Conservation (phyloP, 2,329 filamentous ascomycete genomes). For the Fusarium nanum region DNA sequence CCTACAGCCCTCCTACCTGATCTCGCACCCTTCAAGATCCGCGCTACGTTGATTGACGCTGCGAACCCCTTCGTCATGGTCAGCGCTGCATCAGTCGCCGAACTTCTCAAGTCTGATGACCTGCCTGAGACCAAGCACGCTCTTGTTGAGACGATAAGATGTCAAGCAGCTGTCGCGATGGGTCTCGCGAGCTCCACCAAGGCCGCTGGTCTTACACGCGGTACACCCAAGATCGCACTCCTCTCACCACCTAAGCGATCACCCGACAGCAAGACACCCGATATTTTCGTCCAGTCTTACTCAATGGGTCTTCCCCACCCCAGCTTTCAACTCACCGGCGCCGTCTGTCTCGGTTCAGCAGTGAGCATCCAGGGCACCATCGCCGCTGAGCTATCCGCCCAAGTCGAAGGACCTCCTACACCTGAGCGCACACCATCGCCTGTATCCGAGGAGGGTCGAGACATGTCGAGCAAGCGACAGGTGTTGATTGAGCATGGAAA, state of each 20-base stretch:
- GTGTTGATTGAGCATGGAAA: constrained; percentile 46
- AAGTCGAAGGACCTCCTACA: constrained; percentile 5
- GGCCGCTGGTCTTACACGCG: constrained; percentile 47
- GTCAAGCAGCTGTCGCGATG: constrained; percentile 67
- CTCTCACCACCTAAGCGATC: constrained; percentile 49
- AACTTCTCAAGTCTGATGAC: constrained; percentile 38
- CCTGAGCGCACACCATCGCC: constrained; percentile 39
- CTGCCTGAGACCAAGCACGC: constrained; percentile 22
- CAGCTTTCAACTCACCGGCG: constrained; percentile 64
- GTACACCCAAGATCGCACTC: constrained; percentile 68
- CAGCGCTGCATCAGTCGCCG: constrained; percentile 38
- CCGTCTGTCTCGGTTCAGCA: constrained; percentile 60
- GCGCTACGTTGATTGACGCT: constrained; percentile 51
- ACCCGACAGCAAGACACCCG: constrained; percentile 30
- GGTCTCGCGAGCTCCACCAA: constrained; percentile 59
- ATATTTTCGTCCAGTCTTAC: constrained; percentile 59
- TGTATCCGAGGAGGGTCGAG: not conserved
- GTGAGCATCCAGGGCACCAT: constrained; percentile 58
- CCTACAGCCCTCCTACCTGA: constrained; percentile 31
- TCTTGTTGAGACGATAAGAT: constrained; percentile 63
- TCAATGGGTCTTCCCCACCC: constrained; percentile 64
- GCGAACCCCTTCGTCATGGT: constrained; percentile 63
- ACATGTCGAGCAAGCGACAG: not conserved
- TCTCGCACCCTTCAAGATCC: constrained; percentile 46
- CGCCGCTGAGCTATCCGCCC: constrained; percentile 37